Evolutionary conservation across 805 yeast species (phyloP), one percentile per base, ranked within the genome.

Genomic region (Huiozyma sinensis): DNA sequence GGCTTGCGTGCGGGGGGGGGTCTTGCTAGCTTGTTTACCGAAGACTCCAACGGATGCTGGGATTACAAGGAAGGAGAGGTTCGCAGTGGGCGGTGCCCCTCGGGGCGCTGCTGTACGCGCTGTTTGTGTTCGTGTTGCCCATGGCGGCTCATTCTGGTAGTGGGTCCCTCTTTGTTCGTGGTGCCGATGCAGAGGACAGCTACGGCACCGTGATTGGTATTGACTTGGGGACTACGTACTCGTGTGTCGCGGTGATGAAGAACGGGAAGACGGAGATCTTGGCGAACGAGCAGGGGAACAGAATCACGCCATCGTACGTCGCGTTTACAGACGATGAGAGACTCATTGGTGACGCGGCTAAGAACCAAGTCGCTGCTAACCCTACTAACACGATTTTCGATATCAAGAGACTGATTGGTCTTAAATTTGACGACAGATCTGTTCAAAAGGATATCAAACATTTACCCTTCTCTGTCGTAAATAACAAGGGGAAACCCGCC

Each of bases 201-300:
- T 77, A 77, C 49, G 82, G 82, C 47, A 76, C 74, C 47, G 90
- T 83, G 40, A 84, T 85, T 54, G 95, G 97, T 70, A 90, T 90
- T 62, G 97, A 90, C 73, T 76, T 90, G 70, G 98, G 98, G 66
- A 89, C 97, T 49, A 89, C 97, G 2, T 89, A 89, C 71, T 88
- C 96, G 1, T 89, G 97, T 79, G 97, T 89, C 45, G 97, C 95
- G 55, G 87, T 77, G 40, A 77, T 79, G 83, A 76, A 76, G 58
- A 77, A 80, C 55, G 94, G 89, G 59, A 76, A 88, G 60, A 95
- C 90, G 42, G 97, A 88, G 63, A 88, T 88, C 56, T 73, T 88
- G 52, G 95, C 96, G 51, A 88, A 88, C 62, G 96, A 88, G 68
- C 97, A 88, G 72, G 97, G 97, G 72, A 86, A 87, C 71, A 83